Percentiles rank a stretch among this genome's conserved stretches.
Evolutionary conservation across 306 rosid genomes (phyloP).

Genomic region (Sphenostylis stenocarpa): DNA sequence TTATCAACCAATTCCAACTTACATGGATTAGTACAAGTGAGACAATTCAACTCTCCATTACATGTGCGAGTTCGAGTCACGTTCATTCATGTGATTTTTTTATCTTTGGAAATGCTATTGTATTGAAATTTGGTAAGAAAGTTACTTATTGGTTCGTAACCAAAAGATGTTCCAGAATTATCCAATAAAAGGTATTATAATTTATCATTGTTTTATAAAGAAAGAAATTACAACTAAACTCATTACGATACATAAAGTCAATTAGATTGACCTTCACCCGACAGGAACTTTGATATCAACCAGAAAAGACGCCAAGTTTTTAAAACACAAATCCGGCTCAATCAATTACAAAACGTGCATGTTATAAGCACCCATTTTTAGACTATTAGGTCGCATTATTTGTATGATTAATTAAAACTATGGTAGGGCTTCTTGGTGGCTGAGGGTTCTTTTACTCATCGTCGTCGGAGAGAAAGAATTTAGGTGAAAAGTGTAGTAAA

Average conservation of each 20-base stretch:
- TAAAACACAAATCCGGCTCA: neutral
- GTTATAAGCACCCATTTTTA: neutral
- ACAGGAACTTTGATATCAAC: neutral
- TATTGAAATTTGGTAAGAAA: no score
- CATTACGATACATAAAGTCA: neutral
- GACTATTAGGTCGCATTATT: neutral
- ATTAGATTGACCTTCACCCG: neutral
- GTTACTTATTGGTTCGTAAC: no score
- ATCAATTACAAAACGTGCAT: neutral
- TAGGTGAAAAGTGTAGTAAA: slow-evolving; percentile 19
- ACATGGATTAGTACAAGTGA: no score
- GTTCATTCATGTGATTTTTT: no score
- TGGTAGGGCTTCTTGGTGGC: slow-evolving; percentile 10
- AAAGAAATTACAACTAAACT: neutral
- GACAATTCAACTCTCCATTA: no score
- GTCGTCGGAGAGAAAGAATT: slow-evolving; percentile 2
- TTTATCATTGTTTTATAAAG: neutral
- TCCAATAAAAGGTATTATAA: neutral
- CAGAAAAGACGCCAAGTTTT: neutral
- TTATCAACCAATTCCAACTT: no score
- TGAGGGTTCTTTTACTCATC: neutral
- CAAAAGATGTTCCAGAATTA: no score
- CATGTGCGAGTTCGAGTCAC: no score
- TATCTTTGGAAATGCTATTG: no score
- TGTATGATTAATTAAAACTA: neutral